phyloP scores from a whole-genome alignment of 164 flowering plant genomes.

The Aristolochia fimbriata region DNA sequence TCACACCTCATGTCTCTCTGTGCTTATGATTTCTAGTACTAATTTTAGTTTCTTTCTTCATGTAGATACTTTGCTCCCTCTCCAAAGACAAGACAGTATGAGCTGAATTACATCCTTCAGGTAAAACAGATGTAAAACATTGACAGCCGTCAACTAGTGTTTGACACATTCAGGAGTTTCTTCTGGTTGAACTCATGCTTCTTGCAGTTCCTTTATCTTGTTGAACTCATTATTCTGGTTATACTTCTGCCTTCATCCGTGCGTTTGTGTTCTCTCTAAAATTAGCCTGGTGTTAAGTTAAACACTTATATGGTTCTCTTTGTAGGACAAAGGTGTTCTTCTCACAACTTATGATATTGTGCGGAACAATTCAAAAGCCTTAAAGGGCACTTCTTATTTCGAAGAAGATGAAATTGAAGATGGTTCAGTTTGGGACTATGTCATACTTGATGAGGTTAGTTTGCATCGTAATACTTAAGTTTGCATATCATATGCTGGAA shows the following conservation, averaged over 20 bases:
- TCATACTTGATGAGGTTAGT: constrained; percentile 91
- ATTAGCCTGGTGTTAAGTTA: too few relatives aligned
- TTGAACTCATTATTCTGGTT: neutral
- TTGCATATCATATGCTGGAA: too few relatives aligned
- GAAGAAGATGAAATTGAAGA: constrained; percentile 54
- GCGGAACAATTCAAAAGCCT: constrained; percentile 56
- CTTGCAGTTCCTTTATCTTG: neutral
- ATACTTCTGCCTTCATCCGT: neutral
- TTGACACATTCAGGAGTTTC: too few relatives aligned
- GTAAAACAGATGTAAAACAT: constrained; percentile 53
- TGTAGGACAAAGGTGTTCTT: constrained; percentile 79
- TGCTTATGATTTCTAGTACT: neutral
- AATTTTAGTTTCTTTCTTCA: neutral
- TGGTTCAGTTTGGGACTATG: constrained; percentile 65
- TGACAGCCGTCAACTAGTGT: neutral
- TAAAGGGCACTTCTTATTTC: constrained; percentile 35
- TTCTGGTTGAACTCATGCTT: neutral
- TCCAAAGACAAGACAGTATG: constrained; percentile 58
- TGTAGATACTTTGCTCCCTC: constrained; percentile 66
- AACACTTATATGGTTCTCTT: neutral
- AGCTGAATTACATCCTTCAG: constrained; percentile 84
- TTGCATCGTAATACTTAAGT: neutral
- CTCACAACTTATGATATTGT: constrained; percentile 96
- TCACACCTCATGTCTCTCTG: too few relatives aligned
- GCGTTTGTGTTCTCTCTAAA: too few relatives aligned